Percentiles rank a stretch among this genome's conserved stretches.
These are phyloP conservation scores for Agrostemma githago DNA, from an alignment of 148 eudicot species.

Conservation along the genomic window DNA sequence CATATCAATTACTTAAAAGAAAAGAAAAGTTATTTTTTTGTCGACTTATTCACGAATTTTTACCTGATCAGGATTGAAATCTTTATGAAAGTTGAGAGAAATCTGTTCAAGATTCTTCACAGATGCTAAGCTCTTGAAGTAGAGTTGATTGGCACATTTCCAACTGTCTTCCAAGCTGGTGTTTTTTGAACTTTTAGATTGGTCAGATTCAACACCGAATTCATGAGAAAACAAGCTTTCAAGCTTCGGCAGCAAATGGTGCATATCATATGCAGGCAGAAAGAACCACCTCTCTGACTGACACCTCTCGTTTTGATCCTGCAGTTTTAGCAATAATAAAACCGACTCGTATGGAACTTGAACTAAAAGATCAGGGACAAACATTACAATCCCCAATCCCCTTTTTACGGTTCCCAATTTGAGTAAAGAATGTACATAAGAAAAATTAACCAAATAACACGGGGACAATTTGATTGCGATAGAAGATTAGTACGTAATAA, in stretches of 20 bases:
- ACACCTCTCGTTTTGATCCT: constrained; percentile 43
- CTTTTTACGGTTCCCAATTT: too few relatives aligned
- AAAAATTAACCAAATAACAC: too few relatives aligned
- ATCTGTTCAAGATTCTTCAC: constrained; percentile 52
- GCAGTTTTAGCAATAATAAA: neutral
- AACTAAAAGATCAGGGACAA: too few relatives aligned
- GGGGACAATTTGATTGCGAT: too few relatives aligned
- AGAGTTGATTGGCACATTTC: constrained; percentile 61
- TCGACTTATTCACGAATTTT: neutral
- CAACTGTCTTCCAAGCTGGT: constrained; percentile 39
- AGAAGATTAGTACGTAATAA: too few relatives aligned
- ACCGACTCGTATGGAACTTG: too few relatives aligned
- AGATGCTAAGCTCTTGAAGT: constrained; percentile 83
- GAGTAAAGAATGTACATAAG: neutral
- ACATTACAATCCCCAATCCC: too few relatives aligned
- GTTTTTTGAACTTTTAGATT: constrained; percentile 24
- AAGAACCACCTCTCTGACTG: constrained; percentile 63
- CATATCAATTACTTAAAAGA: neutral
- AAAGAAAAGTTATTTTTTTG: neutral
- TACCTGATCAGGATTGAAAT: constrained; percentile 80
- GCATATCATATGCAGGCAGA: constrained; percentile 70
- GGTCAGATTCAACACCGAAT: constrained; percentile 19
- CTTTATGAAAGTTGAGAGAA: constrained; percentile 73
- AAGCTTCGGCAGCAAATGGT: constrained; percentile 62
- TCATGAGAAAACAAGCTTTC: constrained; percentile 26